These are phyloP conservation scores for Polytrichum formosum DNA, from an alignment of 225 moss, liverwort and hornwort species.

Conservation along the genomic window DNA sequence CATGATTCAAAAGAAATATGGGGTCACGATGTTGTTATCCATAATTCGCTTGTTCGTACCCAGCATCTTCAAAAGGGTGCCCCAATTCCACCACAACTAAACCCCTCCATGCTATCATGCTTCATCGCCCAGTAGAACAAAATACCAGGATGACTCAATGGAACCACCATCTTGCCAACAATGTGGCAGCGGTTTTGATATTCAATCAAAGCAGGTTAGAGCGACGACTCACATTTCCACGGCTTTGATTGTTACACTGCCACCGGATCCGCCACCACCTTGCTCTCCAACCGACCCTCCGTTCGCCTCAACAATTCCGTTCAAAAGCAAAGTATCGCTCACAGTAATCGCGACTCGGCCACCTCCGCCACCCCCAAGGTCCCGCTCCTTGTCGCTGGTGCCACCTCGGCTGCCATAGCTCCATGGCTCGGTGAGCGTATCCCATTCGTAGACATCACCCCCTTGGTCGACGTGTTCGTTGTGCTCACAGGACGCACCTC, in stretches of 20 bases:
- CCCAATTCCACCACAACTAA: too few relatives aligned
- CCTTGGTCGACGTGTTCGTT: slow-evolving; percentile 61
- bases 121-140: too few relatives aligned
- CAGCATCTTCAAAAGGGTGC: too few relatives aligned
- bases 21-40: too few relatives aligned
- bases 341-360: slow-evolving; percentile 67
- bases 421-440: slow-evolving; percentile 59
- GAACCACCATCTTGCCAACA: too few relatives aligned
- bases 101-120: too few relatives aligned
- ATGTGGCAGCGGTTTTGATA: too few relatives aligned
- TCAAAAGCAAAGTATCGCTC: slow-evolving; percentile 27
- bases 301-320: slow-evolving; percentile 59
- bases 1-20: too few relatives aligned
- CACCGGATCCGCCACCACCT: slow-evolving; percentile 94
- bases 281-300: slow-evolving; percentile 63
- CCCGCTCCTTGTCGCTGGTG: slow-evolving; percentile 22
- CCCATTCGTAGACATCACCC: slow-evolving; percentile 84
- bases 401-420: slow-evolving; percentile 85
- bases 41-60: too few relatives aligned
- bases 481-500: slow-evolving; percentile 66
- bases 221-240: slow-evolving; percentile 42
- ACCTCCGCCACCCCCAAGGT: slow-evolving; percentile 74
- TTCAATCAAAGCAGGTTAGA: too few relatives aligned
- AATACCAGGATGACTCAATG: too few relatives aligned
- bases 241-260: slow-evolving; percentile 62